Percentiles rank a stretch among this genome's conserved stretches.
These are phyloP conservation scores for Cardamine chenopodiifolia DNA, from an alignment of 345 rosid genomes.

Conservation along the genomic window DNA sequence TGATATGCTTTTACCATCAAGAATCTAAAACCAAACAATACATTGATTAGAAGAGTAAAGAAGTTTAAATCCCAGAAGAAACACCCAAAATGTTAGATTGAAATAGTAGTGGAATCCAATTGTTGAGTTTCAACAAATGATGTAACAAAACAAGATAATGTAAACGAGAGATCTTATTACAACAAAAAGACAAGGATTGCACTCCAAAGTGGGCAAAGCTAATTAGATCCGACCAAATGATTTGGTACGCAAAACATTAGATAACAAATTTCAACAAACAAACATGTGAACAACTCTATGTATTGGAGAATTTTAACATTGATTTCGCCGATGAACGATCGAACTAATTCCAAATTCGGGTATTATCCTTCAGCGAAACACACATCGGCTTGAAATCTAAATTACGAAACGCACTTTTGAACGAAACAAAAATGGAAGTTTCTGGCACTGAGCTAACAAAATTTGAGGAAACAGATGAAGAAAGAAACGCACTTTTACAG, in stretches of 20 bases:
- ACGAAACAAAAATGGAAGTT: background rate
- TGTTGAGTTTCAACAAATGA: too few species aligned
- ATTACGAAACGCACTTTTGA: background rate
- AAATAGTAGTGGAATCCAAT: too few species aligned
- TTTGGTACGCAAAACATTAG: background rate
- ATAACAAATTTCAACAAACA: background rate
- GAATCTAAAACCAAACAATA: slow-evolving; percentile 22
- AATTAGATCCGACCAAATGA: slow-evolving; percentile 15
- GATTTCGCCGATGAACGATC: slow-evolving; percentile 6
- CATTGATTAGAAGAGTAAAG: background rate
- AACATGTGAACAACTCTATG: background rate
- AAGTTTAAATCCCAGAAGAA: background rate
- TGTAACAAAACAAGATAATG: background rate
- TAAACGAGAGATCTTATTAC: background rate
- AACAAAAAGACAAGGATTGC: background rate
- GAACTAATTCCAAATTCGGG: background rate
- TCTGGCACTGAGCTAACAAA: background rate
- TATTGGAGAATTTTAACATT: background rate
- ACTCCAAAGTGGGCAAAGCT: background rate
- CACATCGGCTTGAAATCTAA: background rate
- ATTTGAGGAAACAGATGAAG: slow-evolving; percentile 5
- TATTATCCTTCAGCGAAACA: background rate
- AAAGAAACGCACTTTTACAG: slow-evolving; percentile 17
- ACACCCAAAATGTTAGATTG: background rate
- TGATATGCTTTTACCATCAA: slow-evolving; percentile 75